These are phyloP conservation scores for Cryptosporidium viatorum DNA, from an alignment of 169 alveolate species.

Conservation along the genomic window DNA sequence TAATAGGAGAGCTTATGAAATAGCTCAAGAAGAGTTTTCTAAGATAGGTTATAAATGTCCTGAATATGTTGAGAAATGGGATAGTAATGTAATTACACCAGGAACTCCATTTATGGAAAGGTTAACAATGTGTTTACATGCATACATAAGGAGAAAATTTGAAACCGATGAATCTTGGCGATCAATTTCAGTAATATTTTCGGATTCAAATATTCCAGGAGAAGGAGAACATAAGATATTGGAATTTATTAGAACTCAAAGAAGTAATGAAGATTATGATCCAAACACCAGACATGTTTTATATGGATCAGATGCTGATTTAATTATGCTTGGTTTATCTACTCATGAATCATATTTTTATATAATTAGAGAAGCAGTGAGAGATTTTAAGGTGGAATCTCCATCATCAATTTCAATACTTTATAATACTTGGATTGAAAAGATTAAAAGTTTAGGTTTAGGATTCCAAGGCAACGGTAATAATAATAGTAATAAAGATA, in stretches of 20 bases:
- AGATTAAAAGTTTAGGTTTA: not conserved
- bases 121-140: conserved; percentile 79
- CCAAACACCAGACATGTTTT: conserved; percentile 96
- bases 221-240: conserved; percentile 99
- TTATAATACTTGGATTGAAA: conserved; percentile 37
- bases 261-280: conserved; percentile 79
- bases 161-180: conserved; percentile 91
- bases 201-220: conserved; percentile 98
- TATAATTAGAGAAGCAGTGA: conserved; percentile 91
- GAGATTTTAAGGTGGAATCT: conserved; percentile 46
- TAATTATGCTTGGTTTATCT: conserved; percentile 96
- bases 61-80: conserved; percentile 87
- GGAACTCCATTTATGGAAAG: conserved; percentile 98
- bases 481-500: not conserved
- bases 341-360: conserved; percentile 96
- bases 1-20: conserved; percentile 81
- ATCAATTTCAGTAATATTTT: conserved; percentile 91
- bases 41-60: conserved; percentile 79
- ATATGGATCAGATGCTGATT: conserved; percentile 99
- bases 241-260: conserved; percentile 89
- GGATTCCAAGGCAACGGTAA: not conserved
- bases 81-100: conserved; percentile 98
- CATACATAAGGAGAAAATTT: conserved; percentile 90
- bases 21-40: conserved; percentile 79
- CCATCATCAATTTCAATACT: conserved; percentile 50